These are phyloP conservation scores for Centaurea solstitialis DNA, from an alignment of 129 eudicot species.

Conservation along the genomic window DNA sequence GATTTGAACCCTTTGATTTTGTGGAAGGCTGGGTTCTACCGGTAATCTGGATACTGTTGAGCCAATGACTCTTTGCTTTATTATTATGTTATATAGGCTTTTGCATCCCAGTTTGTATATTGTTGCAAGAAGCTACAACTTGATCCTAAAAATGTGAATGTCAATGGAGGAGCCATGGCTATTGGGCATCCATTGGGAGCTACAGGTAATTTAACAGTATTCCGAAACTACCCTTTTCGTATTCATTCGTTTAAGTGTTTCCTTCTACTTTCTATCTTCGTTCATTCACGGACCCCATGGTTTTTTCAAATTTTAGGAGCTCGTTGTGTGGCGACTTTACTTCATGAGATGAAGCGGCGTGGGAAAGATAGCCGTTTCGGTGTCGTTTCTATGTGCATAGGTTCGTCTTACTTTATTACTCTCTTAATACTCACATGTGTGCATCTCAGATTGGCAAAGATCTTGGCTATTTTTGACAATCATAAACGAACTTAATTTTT, in stretches of 20 bases:
- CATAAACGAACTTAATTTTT: neutral
- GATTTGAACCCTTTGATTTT: neutral
- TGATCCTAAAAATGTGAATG: constrained; percentile 61
- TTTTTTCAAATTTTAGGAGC: constrained; percentile 47
- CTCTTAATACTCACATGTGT: neutral
- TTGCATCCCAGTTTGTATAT: constrained; percentile 75
- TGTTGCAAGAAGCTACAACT: constrained; percentile 64
- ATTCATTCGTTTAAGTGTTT: neutral
- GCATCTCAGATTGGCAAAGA: neutral
- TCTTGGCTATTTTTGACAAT: neutral
- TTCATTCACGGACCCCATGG: neutral
- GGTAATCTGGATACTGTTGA: neutral
- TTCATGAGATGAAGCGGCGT: constrained; percentile 71
- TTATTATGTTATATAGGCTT: constrained; percentile 49
- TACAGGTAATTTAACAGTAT: constrained; percentile 42
- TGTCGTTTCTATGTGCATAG: constrained; percentile 80
- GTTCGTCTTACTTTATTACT: constrained; percentile 33
- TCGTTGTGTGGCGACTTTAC: constrained; percentile 74
- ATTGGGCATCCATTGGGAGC: constrained; percentile 82
- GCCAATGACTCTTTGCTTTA: neutral
- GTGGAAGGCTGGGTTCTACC: neutral
- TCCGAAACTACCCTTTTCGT: constrained; percentile 3
- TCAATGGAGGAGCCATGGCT: constrained; percentile 78
- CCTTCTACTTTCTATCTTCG: neutral
- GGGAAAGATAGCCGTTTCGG: constrained; percentile 70